Conservation (phyloP, 73 alveolate species). For the Paramecium sexaurelia region DNA sequence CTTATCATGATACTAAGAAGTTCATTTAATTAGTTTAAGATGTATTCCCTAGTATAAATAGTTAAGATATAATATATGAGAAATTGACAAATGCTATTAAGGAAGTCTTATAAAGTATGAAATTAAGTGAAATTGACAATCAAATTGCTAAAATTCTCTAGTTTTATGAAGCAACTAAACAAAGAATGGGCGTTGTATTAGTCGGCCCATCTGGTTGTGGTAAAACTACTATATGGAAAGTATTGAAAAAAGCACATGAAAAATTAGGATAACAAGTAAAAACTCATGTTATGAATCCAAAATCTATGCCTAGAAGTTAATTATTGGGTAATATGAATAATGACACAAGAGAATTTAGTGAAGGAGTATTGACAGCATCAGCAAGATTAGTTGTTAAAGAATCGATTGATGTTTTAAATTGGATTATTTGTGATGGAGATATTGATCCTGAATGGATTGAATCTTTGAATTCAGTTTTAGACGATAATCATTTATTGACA, state of each 20-base stretch:
- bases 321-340: slow-evolving; percentile 99
- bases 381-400: slow-evolving; percentile 99
- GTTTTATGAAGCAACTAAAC: slow-evolving; percentile 99
- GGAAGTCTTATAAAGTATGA: slow-evolving; percentile 88
- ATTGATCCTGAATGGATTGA: slow-evolving; percentile 99
- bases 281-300: slow-evolving; percentile 99
- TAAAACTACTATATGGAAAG: slow-evolving; percentile 99
- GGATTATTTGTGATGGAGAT: slow-evolving; percentile 99
- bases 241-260: slow-evolving; percentile 95
- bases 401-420: slow-evolving; percentile 94
- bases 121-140: slow-evolving; percentile 92
- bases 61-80: slow-evolving; percentile 98
- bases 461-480: slow-evolving; percentile 98
- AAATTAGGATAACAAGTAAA: slow-evolving; percentile 90
- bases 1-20: slow-evolving; percentile 97
- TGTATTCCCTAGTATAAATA: slow-evolving; percentile 94
- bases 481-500: slow-evolving; percentile 99
- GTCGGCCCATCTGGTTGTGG: slow-evolving; percentile 99
- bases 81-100: slow-evolving; percentile 95
- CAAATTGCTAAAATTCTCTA: slow-evolving; percentile 97
- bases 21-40: slow-evolving; percentile 91
- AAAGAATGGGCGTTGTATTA: slow-evolving; percentile 99
- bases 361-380: slow-evolving; percentile 99
- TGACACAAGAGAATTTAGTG: slow-evolving; percentile 99
- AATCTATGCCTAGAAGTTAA: slow-evolving; percentile 98